Evolutionary conservation across 306 rosid genomes (phyloP).

Genomic region (Senna siamea): DNA sequence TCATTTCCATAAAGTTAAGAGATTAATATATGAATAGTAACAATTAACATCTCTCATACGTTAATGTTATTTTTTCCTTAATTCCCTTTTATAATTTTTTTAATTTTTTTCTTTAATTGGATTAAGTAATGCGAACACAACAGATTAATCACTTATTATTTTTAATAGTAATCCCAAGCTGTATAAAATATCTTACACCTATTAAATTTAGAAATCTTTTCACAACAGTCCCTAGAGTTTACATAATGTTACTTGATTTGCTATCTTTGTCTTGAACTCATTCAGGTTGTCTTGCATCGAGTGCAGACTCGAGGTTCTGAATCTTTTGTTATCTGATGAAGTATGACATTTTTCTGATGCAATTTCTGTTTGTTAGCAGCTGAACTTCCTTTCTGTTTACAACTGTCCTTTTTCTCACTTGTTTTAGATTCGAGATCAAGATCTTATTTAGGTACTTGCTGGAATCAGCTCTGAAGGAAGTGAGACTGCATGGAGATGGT

Average conservation of each 20-base stretch:
- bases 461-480: slow-evolving; percentile 60
- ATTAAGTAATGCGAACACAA: background rate
- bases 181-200: background rate
- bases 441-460: slow-evolving; percentile 43
- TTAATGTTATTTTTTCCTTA: background rate
- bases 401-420: slow-evolving; percentile 10
- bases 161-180: background rate
- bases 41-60: background rate
- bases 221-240: too few species aligned
- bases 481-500: slow-evolving; percentile 59
- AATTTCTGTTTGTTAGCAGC: background rate
- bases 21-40: background rate
- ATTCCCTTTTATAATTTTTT: too few species aligned
- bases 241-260: slow-evolving; percentile 21
- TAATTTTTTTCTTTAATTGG: too few species aligned
- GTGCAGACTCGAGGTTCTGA: slow-evolving; percentile 60
- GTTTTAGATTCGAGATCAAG: slow-evolving; percentile 63
- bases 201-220: background rate
- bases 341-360: slow-evolving; percentile 24
- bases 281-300: slow-evolving; percentile 59
- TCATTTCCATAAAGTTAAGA: background rate
- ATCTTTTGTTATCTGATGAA: slow-evolving; percentile 58
- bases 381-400: slow-evolving; percentile 24
- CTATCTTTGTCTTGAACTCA: slow-evolving; percentile 10
- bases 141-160: background rate